Percentiles rank a stretch among this genome's conserved stretches.
phyloP scores from a whole-genome alignment of 2,329 filamentous ascomycete species.

The Talaromyces sp. region DNA sequence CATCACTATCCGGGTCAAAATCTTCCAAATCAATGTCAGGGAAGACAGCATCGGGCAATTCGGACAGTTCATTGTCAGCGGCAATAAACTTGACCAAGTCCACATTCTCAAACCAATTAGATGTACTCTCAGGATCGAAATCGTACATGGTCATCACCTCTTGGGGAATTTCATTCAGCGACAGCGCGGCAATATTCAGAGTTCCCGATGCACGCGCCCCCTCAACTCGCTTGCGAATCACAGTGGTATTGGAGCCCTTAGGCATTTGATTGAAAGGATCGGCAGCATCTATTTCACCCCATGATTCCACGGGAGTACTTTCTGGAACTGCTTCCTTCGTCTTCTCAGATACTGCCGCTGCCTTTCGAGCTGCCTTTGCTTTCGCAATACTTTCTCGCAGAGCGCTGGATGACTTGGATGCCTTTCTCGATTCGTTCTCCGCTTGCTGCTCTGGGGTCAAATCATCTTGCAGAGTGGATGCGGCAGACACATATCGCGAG shows the following conservation, averaged over 20 bases:
- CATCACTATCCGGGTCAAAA: constrained; percentile 66
- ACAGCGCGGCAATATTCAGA: constrained; percentile 85
- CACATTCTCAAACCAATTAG: constrained; percentile 87
- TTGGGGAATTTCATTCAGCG: constrained; percentile 74
- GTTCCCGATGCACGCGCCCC: constrained; percentile 75
- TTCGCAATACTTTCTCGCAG: constrained; percentile 90
- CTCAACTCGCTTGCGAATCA: constrained; percentile 73
- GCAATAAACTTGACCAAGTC: constrained; percentile 82
- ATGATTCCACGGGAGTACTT: constrained; percentile 33
- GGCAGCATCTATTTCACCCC: constrained; percentile 51
- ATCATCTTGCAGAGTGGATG: constrained; percentile 33
- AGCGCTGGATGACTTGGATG: constrained; percentile 72
- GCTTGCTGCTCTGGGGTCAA: constrained; percentile 31
- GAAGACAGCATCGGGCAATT: constrained; percentile 73
- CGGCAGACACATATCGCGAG: constrained; percentile 35
- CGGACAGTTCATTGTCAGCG: constrained; percentile 84
- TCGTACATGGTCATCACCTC: constrained; percentile 93
- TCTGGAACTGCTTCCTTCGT: not conserved
- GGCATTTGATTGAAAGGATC: constrained; percentile 62
- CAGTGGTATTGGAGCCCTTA: constrained; percentile 63
- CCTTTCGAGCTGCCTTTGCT: constrained; percentile 79
- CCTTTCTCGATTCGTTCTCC: constrained; percentile 44
- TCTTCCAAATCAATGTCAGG: constrained; percentile 67
- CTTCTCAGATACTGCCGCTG: constrained; percentile 40
- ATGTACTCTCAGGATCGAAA: constrained; percentile 65